Evolutionary conservation across 129 eudicot species (phyloP), one percentile per base, ranked within the genome.

Genomic region (Rutidosis leptorrhynchoides): DNA sequence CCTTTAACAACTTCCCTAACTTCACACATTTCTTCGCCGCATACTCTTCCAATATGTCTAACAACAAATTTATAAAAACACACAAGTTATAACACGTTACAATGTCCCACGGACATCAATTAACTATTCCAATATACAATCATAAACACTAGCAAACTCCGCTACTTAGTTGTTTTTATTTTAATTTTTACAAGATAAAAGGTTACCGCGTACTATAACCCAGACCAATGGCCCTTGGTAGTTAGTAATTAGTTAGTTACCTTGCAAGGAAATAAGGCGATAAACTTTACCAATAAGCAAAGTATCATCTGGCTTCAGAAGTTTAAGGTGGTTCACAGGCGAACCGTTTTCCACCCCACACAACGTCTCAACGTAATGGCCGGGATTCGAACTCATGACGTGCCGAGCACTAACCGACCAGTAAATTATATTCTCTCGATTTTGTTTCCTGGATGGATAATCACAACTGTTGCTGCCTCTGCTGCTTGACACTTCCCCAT

Each of bases 381-480:
- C 92, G 6, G 89, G 96, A 46, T 88, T 81, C 3, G 81, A 80
- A 61, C 51, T 67, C 96, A 88, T 88, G 69, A 88, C 77, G 40
- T 85, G 78, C 2, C 70, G 70, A 30, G 92, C 96, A 30, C 71
- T 82, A 3, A 88, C 81, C 5, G 89, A 76, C 70, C 76, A 56
- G 74, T 82, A 83, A 69, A 83, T n/a, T n/a, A n/a, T n/a, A n/a
- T 62, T 77, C 83, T 85, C 70, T 88, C 76, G 7, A 88, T 78
- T 71, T 78, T 85, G 28, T 71, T 69, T 7, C 70, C 78, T 0
- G 92, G 85, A 62, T 85, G 96, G 46, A 69, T 76, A 55, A 88
- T 77, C 74, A 85, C 77, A 78, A 83, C 92, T 42, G 89, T 68
- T 23, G 91, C 96, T 64, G 86, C 85, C 75, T 85, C 92, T 83